Conservation (phyloP, 352 stramenopile species). For the Phytopythium chamaehyphon region DNA sequence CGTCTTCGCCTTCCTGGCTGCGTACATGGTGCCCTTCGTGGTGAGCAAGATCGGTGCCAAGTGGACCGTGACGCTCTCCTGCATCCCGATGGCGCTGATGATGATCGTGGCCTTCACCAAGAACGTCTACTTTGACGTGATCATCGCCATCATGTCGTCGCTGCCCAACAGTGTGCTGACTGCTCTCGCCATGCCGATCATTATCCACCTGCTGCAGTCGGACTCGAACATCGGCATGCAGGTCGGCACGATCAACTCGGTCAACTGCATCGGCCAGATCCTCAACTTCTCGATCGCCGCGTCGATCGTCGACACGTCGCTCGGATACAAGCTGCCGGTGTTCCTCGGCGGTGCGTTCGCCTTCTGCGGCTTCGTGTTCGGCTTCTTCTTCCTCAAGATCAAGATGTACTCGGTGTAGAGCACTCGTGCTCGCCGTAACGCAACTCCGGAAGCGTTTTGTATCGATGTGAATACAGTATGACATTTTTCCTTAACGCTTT, state of each 20-base stretch:
- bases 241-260: conserved; percentile 37
- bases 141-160: conserved; percentile 24
- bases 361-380: conserved; percentile 26
- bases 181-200: conserved; percentile 31
- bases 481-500: no score
- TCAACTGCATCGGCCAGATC: conserved; percentile 32
- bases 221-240: conserved; percentile 35
- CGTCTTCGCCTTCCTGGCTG: conserved; percentile 32
- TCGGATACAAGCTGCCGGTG: conserved; percentile 34
- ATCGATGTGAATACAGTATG: no score
- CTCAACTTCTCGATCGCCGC: conserved; percentile 31
- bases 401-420: conserved; percentile 22
- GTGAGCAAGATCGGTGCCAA: conserved; percentile 34
- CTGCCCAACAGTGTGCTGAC: conserved; percentile 22
- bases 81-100: conserved; percentile 25
- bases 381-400: conserved; percentile 35
- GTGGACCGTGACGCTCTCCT: conserved; percentile 21
- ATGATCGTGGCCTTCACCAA: conserved; percentile 29
- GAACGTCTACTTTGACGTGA: conserved; percentile 22
- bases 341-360: conserved; percentile 37
- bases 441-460: no score
- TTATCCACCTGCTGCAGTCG: conserved; percentile 29
- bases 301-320: conserved; percentile 25
- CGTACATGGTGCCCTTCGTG: conserved; percentile 37
- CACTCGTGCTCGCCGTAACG: no score